Base-by-base conservation (phyloP, 2,329 filamentous ascomycete species). In the Shiraia sp. region DNA sequence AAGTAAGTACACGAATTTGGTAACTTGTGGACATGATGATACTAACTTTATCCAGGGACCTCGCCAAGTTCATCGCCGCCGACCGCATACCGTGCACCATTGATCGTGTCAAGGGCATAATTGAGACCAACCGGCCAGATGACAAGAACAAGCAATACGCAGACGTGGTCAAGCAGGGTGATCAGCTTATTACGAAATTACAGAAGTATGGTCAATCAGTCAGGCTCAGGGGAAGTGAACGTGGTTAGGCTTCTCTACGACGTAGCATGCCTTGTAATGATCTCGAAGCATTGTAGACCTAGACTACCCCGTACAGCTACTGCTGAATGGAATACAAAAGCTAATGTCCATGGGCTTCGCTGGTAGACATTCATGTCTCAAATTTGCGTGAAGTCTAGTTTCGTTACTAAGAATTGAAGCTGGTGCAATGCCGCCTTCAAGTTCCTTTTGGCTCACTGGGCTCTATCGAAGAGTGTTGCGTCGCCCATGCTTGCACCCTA, bases 71-170 rank as follows among this genome's bases (percentile, higher is more conserved):
- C 74, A 97, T 99, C 64, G 93, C 93, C 12, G 90, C 85, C 52
- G 90, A 92, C 67, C 86, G 92, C 59, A 92, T 99, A 64, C 86
- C 91, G 37, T 97, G 93, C 79, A 97, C 91, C 16, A 97, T 99
- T 60, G 93, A 99, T 74, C 88, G 93, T 40, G 93, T 99, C 53
- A 89, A 91, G 45, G 93, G 92, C 55, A 88, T 97, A 58, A 97
- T 99, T 62, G 93, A 97, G 80, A 99, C 93, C 31, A 96, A 96
- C 76, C 82, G 93, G 40, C 91, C 92, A 7, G 93, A 97, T 69
- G 91, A 96, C 76, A 99, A 99, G 85, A 97, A 97, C 80, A 96
- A 96, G 81, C 93, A 99, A 76, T 99, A 99, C 74, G 88, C 91
- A 61, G 93, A 99, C 61, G 90, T 97, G 26, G 90, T 99, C 48